Evolutionary conservation across 768 basidiomycete species (phyloP).

Genomic region (Trametes cinnabarina): DNA sequence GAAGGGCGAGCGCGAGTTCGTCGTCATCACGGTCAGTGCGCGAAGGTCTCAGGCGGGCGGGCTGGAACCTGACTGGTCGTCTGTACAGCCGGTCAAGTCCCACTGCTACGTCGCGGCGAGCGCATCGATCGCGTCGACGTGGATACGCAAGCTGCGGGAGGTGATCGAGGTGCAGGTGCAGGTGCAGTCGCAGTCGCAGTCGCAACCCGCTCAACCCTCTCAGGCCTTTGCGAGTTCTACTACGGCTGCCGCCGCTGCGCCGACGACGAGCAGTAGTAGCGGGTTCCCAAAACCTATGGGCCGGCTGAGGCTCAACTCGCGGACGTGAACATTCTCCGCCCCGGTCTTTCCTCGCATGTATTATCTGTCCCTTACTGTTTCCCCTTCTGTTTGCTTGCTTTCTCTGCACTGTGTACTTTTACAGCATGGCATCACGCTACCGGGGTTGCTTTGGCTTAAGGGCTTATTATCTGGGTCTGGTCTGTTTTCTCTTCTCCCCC

Average conservation of each 20-base stretch:
- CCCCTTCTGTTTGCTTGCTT: background rate
- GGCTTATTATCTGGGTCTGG: background rate
- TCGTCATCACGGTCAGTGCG: conserved; percentile 56
- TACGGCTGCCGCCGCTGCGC: background rate
- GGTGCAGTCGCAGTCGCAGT: background rate
- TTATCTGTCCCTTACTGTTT: background rate
- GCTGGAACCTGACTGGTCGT: conserved; percentile 7
- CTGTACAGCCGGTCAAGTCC: conserved; percentile 44
- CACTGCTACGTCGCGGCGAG: conserved; percentile 29
- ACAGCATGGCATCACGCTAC: background rate
- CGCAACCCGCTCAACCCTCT: background rate
- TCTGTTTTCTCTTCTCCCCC: background rate
- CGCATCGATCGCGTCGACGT: conserved; percentile 27
- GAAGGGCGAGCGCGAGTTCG: conserved; percentile 58
- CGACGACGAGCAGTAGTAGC: background rate
- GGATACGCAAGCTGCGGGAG: conserved; percentile 35
- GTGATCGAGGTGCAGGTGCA: conserved; percentile 22
- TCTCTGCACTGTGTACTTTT: conserved; percentile 10
- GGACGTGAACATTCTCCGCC: conserved; percentile 9
- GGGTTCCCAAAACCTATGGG: background rate
- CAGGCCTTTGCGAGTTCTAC: background rate
- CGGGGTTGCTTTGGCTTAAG: conserved; percentile 6
- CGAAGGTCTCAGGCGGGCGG: background rate
- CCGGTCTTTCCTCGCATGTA: background rate
- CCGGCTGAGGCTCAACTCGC: conserved; percentile 15